Conservation (phyloP, 2,329 filamentous ascomycete species). For the Xylariaceae sp. region DNA sequence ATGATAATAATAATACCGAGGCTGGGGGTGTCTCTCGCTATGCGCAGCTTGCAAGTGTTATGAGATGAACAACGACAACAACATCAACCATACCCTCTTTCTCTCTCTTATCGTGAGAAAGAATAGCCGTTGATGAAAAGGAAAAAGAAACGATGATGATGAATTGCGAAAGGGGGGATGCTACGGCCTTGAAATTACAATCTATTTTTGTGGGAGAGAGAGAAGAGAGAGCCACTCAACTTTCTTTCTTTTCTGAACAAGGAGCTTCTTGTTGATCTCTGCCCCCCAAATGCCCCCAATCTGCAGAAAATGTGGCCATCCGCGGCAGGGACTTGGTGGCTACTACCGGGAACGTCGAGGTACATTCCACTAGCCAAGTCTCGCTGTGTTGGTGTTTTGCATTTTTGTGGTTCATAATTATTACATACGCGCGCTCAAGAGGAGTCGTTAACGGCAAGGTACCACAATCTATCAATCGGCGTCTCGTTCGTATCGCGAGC, state of each 20-base stretch:
- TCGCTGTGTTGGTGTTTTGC: slow-evolving; percentile 10
- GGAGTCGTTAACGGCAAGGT: not conserved
- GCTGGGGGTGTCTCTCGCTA: not conserved
- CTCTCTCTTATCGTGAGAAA: not conserved
- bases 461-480: slow-evolving; percentile 2
- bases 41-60: slow-evolving; percentile 1
- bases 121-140: not conserved
- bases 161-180: not conserved
- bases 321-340: slow-evolving; percentile 10
- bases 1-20: not conserved
- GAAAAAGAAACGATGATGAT: not conserved
- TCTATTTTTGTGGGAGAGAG: slow-evolving; percentile 6
- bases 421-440: too few relatives aligned
- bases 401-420: not conserved
- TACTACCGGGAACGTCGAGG: slow-evolving; percentile 9
- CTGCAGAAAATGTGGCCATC: slow-evolving; percentile 15
- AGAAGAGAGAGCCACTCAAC: not conserved
- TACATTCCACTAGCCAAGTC: slow-evolving; percentile 10
- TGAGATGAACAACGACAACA: not conserved
- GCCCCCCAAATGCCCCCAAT: not conserved
- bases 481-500: not conserved
- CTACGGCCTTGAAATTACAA: not conserved
- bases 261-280: not conserved
- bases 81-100: not conserved
- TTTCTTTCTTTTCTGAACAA: slow-evolving; percentile 1